Evolutionary conservation across 139 green algal genomes (phyloP).

Genomic region (Asterochloris erici): DNA sequence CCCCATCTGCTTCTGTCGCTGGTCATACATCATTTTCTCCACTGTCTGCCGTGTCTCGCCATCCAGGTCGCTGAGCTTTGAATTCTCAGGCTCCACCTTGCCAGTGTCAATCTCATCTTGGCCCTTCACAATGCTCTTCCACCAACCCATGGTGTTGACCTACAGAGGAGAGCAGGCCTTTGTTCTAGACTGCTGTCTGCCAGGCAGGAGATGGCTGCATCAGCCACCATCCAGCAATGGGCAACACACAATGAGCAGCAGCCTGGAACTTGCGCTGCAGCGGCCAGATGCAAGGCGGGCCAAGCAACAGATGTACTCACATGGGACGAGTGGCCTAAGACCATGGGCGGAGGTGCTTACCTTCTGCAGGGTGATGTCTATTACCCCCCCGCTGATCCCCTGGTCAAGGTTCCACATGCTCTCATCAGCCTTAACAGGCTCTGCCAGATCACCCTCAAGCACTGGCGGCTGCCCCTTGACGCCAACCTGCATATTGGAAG

Average conservation of each 20-base stretch:
- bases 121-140: constrained; percentile 73
- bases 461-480: constrained; percentile 20
- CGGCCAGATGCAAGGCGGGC: too few species aligned
- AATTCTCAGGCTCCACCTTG: constrained; percentile 91
- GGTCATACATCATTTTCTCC: constrained; percentile 96
- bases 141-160: constrained; percentile 90
- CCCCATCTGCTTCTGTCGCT: constrained; percentile 94
- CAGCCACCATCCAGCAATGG: too few species aligned
- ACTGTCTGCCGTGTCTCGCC: constrained; percentile 88
- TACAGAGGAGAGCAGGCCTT: background rate
- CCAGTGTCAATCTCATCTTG: constrained; percentile 87
- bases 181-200: background rate
- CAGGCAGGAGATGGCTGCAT: too few species aligned
- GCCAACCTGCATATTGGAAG: constrained; percentile 3
- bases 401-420: constrained; percentile 79
- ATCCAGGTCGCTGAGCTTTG: constrained; percentile 93
- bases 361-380: constrained; percentile 89
- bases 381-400: constrained; percentile 21
- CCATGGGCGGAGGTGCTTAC: background rate
- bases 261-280: too few species aligned
- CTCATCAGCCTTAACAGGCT: constrained; percentile 83
- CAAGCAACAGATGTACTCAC: too few species aligned
- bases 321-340: too few species aligned
- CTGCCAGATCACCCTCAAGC: constrained; percentile 72
- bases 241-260: too few species aligned